A percentile compares a stretch with the other conserved stretches of the same genome.
phyloP scores from a whole-genome alignment of 179 eudicot species.

The Gypsophila paniculata region DNA sequence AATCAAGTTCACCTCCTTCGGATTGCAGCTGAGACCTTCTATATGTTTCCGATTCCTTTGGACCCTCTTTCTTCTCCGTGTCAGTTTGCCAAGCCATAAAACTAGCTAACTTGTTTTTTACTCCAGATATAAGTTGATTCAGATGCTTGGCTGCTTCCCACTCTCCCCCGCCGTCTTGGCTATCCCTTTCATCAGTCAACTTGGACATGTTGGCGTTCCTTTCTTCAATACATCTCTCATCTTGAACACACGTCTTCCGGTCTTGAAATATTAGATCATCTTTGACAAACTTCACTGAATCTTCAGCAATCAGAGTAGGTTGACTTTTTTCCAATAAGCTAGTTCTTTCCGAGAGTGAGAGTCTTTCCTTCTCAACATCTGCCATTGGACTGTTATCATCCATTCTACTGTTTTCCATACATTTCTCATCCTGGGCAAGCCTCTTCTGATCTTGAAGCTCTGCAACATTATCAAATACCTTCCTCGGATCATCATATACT shows the following conservation, averaged over 20 bases:
- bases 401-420: neutral
- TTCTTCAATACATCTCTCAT: constrained; percentile 26
- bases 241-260: constrained; percentile 18
- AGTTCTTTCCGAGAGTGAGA: neutral
- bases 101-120: constrained; percentile 39
- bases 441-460: constrained; percentile 10
- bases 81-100: constrained; percentile 43
- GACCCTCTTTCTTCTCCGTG: constrained; percentile 30
- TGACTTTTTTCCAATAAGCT: constrained; percentile 1
- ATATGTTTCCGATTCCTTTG: constrained; percentile 30
- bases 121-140: constrained; percentile 42
- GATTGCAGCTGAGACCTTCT: constrained; percentile 32
- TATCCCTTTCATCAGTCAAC: constrained; percentile 28
- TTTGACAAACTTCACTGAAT: neutral
- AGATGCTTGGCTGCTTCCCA: constrained; percentile 47
- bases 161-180: constrained; percentile 40
- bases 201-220: constrained; percentile 26
- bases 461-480: neutral
- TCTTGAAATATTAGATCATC: constrained; percentile 25
- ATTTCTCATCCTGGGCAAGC: neutral
- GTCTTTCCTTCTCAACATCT: neutral
- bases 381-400: neutral
- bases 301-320: neutral
- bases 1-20: constrained; percentile 26
- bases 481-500: neutral